Base-by-base conservation (phyloP, 1,139 yeast species). In the Sugiyamaella castrensis region DNA sequence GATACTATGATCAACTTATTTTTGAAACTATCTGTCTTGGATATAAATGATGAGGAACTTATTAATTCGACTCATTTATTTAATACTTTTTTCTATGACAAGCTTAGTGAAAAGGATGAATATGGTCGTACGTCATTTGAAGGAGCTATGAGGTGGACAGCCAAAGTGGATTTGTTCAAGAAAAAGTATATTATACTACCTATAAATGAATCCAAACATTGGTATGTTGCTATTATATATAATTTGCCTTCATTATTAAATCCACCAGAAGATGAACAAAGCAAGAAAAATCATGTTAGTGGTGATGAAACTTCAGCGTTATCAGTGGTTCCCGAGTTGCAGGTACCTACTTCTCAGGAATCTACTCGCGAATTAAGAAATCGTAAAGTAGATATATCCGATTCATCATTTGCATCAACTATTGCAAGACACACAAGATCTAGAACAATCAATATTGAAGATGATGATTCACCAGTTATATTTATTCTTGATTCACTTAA, bases 11-110 rank as follows among this genome's bases (percentile, higher is more conserved):
- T 73, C 43, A 69, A 67, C 48, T 72, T 73, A 48, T 71, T 66
- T 47, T 54, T 72, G 12, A 67, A 65, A 53, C 15, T 40, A 19
- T 28, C 48, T 27, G 29, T 42, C 7, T 37, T 37, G 10, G 36
- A 37, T 12, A 24, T 30, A 5, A 19, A 31, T 10, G 11, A 15
- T n/a, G 8, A 41, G 7, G 36, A 48, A 3, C 37, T 46, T 4
- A 61, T 63, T 10, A 59, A 65, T 5, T 65, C 71, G n/a, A 76
- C 84, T 1, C 79, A 82, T 62, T 75, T 89, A 1, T 80, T 92
- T 66, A 87, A 88, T 61, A 85, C 97, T 0, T 94, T 87, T 63
- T 91, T 94, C 65, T 92, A 78, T 69, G 79, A 86, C 1, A 83
- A 82, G 60, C 70, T 89, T 39, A 72, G 53, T 53, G 64, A 45